phyloP scores from a whole-genome alignment of 768 basidiomycete species.

The Gymnopilus dilepis region DNA sequence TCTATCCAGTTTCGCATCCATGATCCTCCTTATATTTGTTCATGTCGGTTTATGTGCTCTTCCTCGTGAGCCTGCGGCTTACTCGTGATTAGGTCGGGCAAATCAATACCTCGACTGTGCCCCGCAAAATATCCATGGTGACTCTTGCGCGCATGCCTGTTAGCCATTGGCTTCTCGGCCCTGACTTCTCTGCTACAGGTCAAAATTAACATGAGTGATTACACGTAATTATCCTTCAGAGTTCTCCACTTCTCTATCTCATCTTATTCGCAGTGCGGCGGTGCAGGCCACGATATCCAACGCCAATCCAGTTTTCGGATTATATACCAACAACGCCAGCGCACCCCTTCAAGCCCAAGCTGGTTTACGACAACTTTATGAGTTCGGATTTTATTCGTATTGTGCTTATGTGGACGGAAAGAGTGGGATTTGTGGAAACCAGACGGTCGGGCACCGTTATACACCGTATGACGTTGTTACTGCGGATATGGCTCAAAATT shows the following conservation, averaged over 20 bases:
- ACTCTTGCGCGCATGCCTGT: conserved; percentile 21
- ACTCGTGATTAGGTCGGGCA: conserved; percentile 68
- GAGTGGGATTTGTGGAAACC: conserved; percentile 68
- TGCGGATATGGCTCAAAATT: conserved; percentile 72
- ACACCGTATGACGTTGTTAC: conserved; percentile 68
- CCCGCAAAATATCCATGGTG: conserved; percentile 78
- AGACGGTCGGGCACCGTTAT: conserved; percentile 62
- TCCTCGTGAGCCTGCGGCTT: conserved; percentile 15
- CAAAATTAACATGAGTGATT: conserved; percentile 70
- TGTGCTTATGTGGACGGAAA: conserved; percentile 71
- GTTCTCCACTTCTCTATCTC: not conserved
- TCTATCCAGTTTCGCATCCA: conserved; percentile 46
- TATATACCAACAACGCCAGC: conserved; percentile 72
- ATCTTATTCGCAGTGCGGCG: conserved; percentile 46
- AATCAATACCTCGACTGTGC: conserved; percentile 77
- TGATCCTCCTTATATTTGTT: conserved; percentile 77
- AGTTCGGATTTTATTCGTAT: conserved; percentile 82
- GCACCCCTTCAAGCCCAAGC: conserved; percentile 58
- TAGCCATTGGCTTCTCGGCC: conserved; percentile 1
- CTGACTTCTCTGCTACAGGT: conserved; percentile 45
- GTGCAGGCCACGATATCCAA: conserved; percentile 56
- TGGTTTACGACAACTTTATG: conserved; percentile 74
- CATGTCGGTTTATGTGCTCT: conserved; percentile 52
- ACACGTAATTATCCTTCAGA: conserved; percentile 54
- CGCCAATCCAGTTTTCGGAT: conserved; percentile 51